Evolutionary conservation across 345 rosid species (phyloP), one percentile per base, ranked within the genome.

Genomic region (Cardamine chenopodiifolia): DNA sequence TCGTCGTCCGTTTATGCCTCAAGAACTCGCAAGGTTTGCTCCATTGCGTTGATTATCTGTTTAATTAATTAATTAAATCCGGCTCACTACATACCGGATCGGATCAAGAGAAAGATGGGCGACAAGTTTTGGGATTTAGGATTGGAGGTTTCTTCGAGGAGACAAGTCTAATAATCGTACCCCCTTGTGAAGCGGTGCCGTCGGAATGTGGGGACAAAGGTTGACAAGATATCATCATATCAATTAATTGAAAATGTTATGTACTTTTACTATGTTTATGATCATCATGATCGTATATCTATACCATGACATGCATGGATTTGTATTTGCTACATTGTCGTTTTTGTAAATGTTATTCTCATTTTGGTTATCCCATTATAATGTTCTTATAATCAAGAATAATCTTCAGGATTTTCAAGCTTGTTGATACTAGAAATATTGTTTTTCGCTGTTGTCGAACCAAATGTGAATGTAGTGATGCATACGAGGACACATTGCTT

Each of bases 1-100:
- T 37, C 82, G 85, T 28, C 87, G 87, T 26, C 84, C 87, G 69
- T 82, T 77, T 25, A 32, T 62, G 50, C 84, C 89, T 2, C 90
- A 86, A 45, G 96, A 93, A 68, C 77, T 91, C 0, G 94, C 88
- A 39, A 88, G 85, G 77, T 85, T 93, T 70, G 89, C 96, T 68
- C 84, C 94, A 40, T 62, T 91, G 62, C 86, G 83, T 64, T 84
- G 90, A 40, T 60, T 61, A 23, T 52, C 17, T 18, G 45, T 31
- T 26, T 44, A 23, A 39, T 25, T 54, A 22, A 37, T 23, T 53
- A 15, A 56, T 35, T 37, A 44, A 37, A 47, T 47, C 17, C n/a
- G 11, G 62, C 35, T 45, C 8, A 11, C 26, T 37, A 35, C 56
- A 28, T 20, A 23, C 23, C 31, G 37, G 34, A 77, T 10, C 20